Conservation (phyloP, 306 rosid genomes). For the Cucurbita argyrosperma region DNA sequence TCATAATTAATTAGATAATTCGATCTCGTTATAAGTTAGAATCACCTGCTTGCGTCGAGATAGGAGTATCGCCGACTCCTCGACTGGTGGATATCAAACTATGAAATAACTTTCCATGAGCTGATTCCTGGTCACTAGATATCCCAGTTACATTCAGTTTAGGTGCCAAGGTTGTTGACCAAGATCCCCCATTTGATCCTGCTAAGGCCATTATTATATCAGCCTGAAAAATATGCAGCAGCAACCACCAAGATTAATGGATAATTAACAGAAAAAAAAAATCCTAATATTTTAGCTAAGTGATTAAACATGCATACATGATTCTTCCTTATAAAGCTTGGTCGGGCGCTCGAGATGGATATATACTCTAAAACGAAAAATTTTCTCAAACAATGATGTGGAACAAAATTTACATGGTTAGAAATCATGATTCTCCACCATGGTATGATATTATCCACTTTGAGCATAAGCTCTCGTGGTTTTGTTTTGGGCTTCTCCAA, state of each 20-base stretch:
- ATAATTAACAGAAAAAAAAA: background rate
- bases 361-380: background rate
- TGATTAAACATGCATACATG: background rate
- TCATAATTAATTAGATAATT: background rate
- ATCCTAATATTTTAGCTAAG: no score
- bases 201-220: slow-evolving; percentile 92
- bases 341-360: background rate
- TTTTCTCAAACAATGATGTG: background rate
- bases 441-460: no score
- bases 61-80: background rate
- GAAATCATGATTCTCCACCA: no score
- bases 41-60: background rate
- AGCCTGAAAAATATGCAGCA: slow-evolving; percentile 37
- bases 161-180: slow-evolving; percentile 71
- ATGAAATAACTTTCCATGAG: background rate
- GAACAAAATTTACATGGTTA: background rate
- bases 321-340: background rate
- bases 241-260: background rate
- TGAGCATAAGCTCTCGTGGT: no score
- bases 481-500: no score
- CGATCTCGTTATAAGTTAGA: background rate
- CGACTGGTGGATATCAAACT: background rate
- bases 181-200: slow-evolving; percentile 93
- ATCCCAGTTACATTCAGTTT: slow-evolving; percentile 28
- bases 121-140: background rate